phyloP scores from a whole-genome alignment of 441 rosid genomes.

The Syzygium malaccense region DNA sequence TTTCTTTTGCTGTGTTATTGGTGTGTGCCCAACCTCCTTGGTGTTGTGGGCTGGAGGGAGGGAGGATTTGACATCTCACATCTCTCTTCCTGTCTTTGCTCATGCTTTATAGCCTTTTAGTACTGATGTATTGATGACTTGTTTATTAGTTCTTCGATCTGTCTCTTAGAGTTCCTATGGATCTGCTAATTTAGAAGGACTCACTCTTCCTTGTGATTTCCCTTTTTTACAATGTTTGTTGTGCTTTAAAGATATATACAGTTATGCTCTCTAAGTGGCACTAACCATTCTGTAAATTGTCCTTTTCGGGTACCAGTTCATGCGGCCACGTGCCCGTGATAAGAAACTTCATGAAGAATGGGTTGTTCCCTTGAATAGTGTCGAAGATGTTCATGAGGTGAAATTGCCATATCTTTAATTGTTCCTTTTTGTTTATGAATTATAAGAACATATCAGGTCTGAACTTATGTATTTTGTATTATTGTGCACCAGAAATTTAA shows the following conservation, averaged over 20 bases:
- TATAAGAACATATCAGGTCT: background rate
- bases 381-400: conserved; percentile 85
- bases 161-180: background rate
- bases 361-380: conserved; percentile 56
- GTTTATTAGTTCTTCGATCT: background rate
- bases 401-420: background rate
- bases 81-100: too few species aligned
- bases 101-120: too few species aligned
- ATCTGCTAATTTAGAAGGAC: background rate
- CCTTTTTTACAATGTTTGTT: background rate
- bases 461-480: background rate
- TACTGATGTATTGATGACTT: background rate
- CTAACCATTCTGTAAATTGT: background rate
- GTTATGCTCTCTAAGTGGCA: background rate
- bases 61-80: too few species aligned
- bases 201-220: background rate
- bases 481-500: conserved; percentile 51
- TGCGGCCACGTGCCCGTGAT: conserved; percentile 82
- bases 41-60: background rate
- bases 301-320: conserved; percentile 41
- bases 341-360: conserved; percentile 90
- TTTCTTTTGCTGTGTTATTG: background rate
- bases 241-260: background rate
- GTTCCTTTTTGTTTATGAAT: background rate
- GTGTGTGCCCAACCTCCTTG: background rate